Base-by-base conservation (phyloP, 2,329 filamentous ascomycete species). In the Elsinoe australis region DNA sequence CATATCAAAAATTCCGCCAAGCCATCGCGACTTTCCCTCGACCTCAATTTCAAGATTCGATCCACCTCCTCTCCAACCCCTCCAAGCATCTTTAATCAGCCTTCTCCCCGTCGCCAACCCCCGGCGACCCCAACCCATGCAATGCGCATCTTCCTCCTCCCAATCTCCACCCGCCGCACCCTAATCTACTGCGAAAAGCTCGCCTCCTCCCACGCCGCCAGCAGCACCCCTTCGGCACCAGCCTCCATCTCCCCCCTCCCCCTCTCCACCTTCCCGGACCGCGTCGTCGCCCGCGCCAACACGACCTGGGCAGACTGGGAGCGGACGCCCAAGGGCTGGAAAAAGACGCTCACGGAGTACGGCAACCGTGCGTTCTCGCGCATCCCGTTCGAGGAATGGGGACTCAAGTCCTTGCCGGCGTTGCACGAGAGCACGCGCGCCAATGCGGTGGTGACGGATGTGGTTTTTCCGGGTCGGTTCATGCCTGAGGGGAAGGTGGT, bases 351-450 rank as follows among this genome's bases (percentile, higher is more conserved):
- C 15, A 90, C 92, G 46, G 74, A 77, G 51, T 94, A 90, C 65
- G 92, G 92, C 49, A 95, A 98, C 68, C 72, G 80, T 41, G 80
- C 87, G 12, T 78, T 98, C 52, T 82, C 86, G 58, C 80, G 87
- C 53, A 94, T 98, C 59, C 86, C 92, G 2, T 95, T 86, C 64
- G 86, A 96, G 68, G 92, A 98, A 82, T 98, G 92, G 92, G 88
- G 87, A 0, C 74, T 98, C 56, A 96, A 96, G 70, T 94, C 87
- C 28, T 82, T 98, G 46, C 92, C 92, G 35, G 83, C 89, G 17
- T 72, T 94, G 56, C 87, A 81, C 33, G 71, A 79, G 50, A 76
- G 79, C 55, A 75, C 80, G 50, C 75, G 78, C 56, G 71, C 76
- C 5, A 29, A 18, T 8, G 39, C 39, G 15, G 19, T 17, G 14